Evolutionary conservation across 2,329 filamentous ascomycete genomes (phyloP).

Genomic region (Zasmidium angulare): DNA sequence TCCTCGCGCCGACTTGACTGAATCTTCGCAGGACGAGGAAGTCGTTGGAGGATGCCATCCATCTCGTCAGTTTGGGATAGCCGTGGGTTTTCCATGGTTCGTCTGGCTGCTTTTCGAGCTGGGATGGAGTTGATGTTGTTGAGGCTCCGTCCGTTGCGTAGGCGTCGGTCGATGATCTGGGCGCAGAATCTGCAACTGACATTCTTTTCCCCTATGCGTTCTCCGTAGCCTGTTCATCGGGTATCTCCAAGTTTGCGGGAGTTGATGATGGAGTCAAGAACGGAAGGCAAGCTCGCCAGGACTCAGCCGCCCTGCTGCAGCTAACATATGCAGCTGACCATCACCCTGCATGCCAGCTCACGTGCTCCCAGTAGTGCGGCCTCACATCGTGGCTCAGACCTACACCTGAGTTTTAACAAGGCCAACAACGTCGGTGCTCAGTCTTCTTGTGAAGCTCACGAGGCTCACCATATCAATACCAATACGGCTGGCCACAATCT

Average conservation of each 20-base stretch:
- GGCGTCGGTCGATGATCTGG: not conserved
- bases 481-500: too few relatives aligned
- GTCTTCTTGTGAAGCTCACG: too few relatives aligned
- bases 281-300: not conserved
- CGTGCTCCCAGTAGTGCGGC: not conserved
- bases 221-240: too few relatives aligned
- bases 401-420: not conserved
- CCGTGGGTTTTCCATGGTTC: constrained; percentile 13
- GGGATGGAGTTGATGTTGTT: not conserved
- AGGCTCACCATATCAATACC: too few relatives aligned
- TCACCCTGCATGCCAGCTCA: not conserved
- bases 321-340: not conserved
- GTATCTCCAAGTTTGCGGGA: too few relatives aligned
- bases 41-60: constrained; percentile 13
- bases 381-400: not conserved
- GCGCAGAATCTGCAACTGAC: too few relatives aligned
- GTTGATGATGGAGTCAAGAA: too few relatives aligned
- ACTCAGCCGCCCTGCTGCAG: not conserved
- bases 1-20: constrained; percentile 7
- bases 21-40: constrained; percentile 17
- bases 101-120: not conserved
- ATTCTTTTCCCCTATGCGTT: too few relatives aligned
- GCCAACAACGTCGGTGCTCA: not conserved
- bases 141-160: not conserved
- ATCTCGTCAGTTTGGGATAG: constrained; percentile 11